A percentile compares a stretch with the other conserved stretches of the same genome.
phyloP scores from a whole-genome alignment of 164 flowering plant species.

The Dillenia turbinata region DNA sequence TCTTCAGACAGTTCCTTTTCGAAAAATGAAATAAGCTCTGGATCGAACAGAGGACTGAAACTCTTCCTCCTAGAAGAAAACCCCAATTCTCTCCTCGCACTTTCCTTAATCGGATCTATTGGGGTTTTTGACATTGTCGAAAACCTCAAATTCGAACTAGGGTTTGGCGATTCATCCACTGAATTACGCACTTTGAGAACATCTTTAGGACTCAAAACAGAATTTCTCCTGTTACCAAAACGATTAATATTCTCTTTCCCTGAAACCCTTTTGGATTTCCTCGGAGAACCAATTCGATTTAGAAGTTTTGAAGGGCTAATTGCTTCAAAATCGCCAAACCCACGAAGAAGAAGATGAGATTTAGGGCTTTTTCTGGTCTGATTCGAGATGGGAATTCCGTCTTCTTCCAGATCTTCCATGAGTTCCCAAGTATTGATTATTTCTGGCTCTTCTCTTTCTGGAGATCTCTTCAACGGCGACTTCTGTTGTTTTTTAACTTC shows the following conservation, averaged over 20 bases:
- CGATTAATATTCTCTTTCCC: slow-evolving; percentile 73
- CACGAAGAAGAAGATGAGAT: slow-evolving; percentile 21
- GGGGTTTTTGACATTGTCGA: slow-evolving; percentile 25
- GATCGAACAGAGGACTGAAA: slow-evolving; percentile 75
- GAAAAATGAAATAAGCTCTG: slow-evolving; percentile 51
- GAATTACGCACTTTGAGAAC: slow-evolving; percentile 33
- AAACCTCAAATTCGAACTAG: slow-evolving; percentile 28
- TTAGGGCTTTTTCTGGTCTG: slow-evolving; percentile 48
- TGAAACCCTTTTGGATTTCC: slow-evolving; percentile 37
- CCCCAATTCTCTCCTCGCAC: slow-evolving; percentile 24
- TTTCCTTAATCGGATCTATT: slow-evolving; percentile 17
- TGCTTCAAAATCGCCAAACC: slow-evolving; percentile 29
- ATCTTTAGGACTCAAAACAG: slow-evolving; percentile 40
- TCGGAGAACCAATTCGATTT: slow-evolving; percentile 43
- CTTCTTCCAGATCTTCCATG: slow-evolving; percentile 86
- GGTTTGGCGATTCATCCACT: slow-evolving; percentile 27
- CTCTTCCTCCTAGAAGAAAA: slow-evolving; percentile 34
- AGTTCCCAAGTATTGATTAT: slow-evolving; percentile 87
- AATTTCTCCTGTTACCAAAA: slow-evolving; percentile 1
- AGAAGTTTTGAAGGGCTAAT: slow-evolving; percentile 50
- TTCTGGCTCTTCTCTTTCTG: slow-evolving; percentile 48
- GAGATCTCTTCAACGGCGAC: slow-evolving; percentile 26
- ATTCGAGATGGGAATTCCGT: slow-evolving; percentile 28
- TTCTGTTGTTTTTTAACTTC: slow-evolving; percentile 15
- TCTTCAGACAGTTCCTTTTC: slow-evolving; percentile 57